These are phyloP conservation scores for Dactylellina leptospora DNA, from an alignment of 2,329 filamentous ascomycete species.

Conservation along the genomic window DNA sequence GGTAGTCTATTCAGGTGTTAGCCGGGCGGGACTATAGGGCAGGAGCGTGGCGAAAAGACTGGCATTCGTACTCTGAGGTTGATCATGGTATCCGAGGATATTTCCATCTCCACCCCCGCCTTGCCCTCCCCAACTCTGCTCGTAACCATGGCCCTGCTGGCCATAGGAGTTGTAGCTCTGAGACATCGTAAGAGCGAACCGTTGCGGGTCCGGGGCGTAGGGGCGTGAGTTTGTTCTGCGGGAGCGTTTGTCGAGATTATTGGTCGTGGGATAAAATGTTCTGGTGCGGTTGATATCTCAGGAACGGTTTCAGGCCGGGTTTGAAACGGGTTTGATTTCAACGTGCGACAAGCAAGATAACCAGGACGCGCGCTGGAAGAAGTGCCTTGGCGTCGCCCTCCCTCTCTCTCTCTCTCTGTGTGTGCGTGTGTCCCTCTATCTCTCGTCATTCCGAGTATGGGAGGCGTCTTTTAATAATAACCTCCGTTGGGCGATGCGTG, in stretches of 20 bases:
- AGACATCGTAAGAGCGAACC: conserved; percentile 25
- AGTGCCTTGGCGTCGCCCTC: background rate
- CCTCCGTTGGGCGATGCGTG: no score
- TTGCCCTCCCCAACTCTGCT: conserved; percentile 33
- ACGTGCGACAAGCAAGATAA: conserved; percentile 3
- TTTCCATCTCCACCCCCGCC: background rate
- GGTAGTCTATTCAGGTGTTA: no score
- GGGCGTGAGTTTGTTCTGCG: background rate
- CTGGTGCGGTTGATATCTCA: conserved; percentile 16
- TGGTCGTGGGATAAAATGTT: background rate
- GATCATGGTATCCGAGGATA: conserved; percentile 47
- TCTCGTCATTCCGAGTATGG: no score
- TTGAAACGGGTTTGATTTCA: conserved; percentile 22
- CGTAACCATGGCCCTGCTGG: conserved; percentile 29
- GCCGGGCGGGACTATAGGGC: no score
- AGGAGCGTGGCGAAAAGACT: no score
- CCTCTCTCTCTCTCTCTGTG: no score
- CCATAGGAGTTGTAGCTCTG: conserved; percentile 39
- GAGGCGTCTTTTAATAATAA: no score
- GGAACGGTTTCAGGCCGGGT: conserved; percentile 31
- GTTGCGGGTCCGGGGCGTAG: background rate
- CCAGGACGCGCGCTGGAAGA: background rate
- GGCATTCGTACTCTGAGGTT: conserved; percentile 43
- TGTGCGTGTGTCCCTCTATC: no score
- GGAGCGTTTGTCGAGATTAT: no score